Evolutionary conservation across 2,329 filamentous ascomycete species (phyloP), one percentile per base, ranked within the genome.

Genomic region (Claviceps pusilla): DNA sequence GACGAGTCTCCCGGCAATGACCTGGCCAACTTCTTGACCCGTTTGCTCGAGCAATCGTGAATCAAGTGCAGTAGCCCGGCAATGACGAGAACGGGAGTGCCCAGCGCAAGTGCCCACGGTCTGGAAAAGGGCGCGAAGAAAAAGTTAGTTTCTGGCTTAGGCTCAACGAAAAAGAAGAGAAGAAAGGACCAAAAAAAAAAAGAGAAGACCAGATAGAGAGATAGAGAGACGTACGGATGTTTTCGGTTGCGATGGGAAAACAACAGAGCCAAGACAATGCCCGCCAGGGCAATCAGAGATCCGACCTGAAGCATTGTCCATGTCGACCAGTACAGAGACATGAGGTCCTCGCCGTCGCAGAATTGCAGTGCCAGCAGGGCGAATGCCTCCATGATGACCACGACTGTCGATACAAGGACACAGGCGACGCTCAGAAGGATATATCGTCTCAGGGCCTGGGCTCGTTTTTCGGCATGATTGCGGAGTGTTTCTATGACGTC

Each of bases 231-330:
- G 67, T 59, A 78, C 68, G 78, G 78, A n/a, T 77, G 74, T 56
- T 72, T 71, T 50, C 73, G 67, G 43, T 77, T 69, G 42, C 69
- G 69, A 9, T 80, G 61, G 3, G 73, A 69, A 57, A 80, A 76
- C 41, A 71, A 69, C 31, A 79, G 65, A 42, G 77, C 73, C 3
- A 82, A 66, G 48, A 78, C 73, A 57, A 82, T 76, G 33, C 79
- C 79, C 12, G 75, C 63, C 60, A 81, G 79, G 55, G 79, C 79
- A 41, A 81, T 79, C 56, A 79, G 66, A 1, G 76, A 76, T 6
- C 78, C 79, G 2, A 81, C 66, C 59, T 82, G 78, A 5, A 80
- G 68, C 71, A 79, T 77, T 28, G 76, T 78, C 76, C 78, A 82
- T 2, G 78, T 79, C 0, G 78, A 75, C 78, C 78, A 82, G 64